Conservation (phyloP, 2,329 filamentous ascomycete species). For the Aspergillus novofumigatus region DNA sequence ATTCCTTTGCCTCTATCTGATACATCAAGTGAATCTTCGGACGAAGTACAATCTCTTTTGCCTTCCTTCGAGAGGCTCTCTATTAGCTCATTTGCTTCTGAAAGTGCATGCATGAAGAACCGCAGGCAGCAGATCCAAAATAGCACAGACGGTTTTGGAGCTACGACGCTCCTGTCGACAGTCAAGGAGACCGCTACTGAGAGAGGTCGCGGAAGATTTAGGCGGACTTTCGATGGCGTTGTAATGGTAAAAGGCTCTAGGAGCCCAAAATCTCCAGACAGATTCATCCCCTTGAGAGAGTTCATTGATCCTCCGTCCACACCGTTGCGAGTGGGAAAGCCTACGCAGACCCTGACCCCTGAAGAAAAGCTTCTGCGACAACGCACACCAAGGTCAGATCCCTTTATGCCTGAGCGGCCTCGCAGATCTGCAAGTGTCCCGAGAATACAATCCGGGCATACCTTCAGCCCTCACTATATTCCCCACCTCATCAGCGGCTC, state of each 20-base stretch:
- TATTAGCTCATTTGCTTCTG: neutral
- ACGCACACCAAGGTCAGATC: slow-evolving; percentile 45
- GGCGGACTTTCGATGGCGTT: slow-evolving; percentile 10
- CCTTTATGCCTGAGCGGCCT: slow-evolving; percentile 47
- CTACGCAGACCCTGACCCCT: slow-evolving; percentile 41
- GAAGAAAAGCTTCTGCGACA: slow-evolving; percentile 46
- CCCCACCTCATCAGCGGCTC: slow-evolving; percentile 33
- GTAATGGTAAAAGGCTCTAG: slow-evolving; percentile 10
- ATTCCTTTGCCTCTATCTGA: neutral
- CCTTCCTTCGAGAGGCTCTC: neutral
- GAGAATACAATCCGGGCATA: slow-evolving; percentile 10
- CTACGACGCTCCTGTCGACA: neutral
- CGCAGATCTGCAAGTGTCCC: slow-evolving; percentile 16
- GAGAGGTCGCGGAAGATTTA: slow-evolving; percentile 14
- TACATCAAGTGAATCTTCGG: neutral
- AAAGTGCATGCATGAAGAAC: neutral
- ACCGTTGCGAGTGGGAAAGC: slow-evolving; percentile 51
- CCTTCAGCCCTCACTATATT: slow-evolving; percentile 25
- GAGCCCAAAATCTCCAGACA: slow-evolving; percentile 46
- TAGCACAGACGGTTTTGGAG: neutral
- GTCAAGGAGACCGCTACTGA: neutral
- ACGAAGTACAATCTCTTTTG: neutral
- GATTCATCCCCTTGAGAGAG: slow-evolving; percentile 53
- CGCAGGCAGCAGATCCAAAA: neutral
- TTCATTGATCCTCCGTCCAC: slow-evolving; percentile 41